Conservation (phyloP, 495 filamentous ascomycete genomes). For the Podospora bellae-mahoneyi region DNA sequence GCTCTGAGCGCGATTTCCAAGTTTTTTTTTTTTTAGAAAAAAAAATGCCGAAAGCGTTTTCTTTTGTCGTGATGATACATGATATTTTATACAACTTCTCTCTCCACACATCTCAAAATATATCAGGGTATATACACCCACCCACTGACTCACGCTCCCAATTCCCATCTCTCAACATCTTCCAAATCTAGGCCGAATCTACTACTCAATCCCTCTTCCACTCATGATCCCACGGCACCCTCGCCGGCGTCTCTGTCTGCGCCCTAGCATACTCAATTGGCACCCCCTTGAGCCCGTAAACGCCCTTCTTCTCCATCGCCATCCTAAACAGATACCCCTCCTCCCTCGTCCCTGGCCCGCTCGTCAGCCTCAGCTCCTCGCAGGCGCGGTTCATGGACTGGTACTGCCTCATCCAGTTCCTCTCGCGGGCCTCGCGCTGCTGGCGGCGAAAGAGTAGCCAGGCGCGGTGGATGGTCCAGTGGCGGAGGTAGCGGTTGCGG, state of each 20-base stretch:
- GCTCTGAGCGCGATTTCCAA: too few relatives aligned
- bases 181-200: background rate
- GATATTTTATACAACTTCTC: too few relatives aligned
- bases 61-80: too few relatives aligned
- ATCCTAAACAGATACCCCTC: slow-evolving; percentile 76
- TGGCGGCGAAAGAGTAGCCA: slow-evolving; percentile 72
- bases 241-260: slow-evolving; percentile 73
- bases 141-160: too few relatives aligned
- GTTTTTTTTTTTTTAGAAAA: too few relatives aligned
- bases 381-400: slow-evolving; percentile 75
- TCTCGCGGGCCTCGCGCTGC: slow-evolving; percentile 56
- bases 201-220: slow-evolving; percentile 47
- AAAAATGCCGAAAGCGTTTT: too few relatives aligned
- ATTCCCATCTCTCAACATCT: background rate
- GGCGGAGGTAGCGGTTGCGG: slow-evolving; percentile 81
- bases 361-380: slow-evolving; percentile 72
- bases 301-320: slow-evolving; percentile 79
- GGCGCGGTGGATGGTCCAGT: slow-evolving; percentile 99
- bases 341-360: slow-evolving; percentile 56
- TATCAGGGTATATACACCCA: too few relatives aligned
- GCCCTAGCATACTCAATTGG: slow-evolving; percentile 85
- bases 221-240: slow-evolving; percentile 74
- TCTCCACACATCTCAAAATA: too few relatives aligned
- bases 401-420: slow-evolving; percentile 66
- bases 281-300: slow-evolving; percentile 60